Conservation (phyloP, 257 asterid genomes). For the Dorcoceras hygrometricum region DNA sequence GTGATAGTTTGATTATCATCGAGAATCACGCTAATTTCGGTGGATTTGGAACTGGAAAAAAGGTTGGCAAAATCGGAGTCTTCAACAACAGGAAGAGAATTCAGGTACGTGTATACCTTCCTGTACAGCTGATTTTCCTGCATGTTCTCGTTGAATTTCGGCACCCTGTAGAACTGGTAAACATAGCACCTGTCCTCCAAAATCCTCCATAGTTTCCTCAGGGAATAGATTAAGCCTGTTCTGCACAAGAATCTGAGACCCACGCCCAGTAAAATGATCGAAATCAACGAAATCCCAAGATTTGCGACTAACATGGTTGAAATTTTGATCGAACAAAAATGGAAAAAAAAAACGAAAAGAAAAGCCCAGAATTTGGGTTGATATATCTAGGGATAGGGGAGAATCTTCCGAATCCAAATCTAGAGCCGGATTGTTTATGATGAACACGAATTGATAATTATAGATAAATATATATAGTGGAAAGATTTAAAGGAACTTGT, state of each 20-base stretch:
- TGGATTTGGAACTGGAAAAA: slow-evolving; percentile 53
- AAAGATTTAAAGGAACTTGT: no score
- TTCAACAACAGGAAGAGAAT: slow-evolving; percentile 66
- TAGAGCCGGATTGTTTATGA: no score
- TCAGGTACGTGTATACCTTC: slow-evolving; percentile 62
- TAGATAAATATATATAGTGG: no score
- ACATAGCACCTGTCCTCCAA: slow-evolving; percentile 56
- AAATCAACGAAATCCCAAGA: slow-evolving; percentile 32
- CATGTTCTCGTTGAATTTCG: slow-evolving; percentile 80
- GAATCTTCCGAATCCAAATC: neutral
- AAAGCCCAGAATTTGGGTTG: neutral
- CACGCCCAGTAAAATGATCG: slow-evolving; percentile 28
- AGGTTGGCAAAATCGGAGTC: slow-evolving; percentile 86
- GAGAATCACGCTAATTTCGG: slow-evolving; percentile 63
- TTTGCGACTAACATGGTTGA: slow-evolving; percentile 43
- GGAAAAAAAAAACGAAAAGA: neutral
- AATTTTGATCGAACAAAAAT: neutral
- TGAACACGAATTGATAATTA: no score
- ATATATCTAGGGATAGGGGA: neutral
- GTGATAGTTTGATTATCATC: slow-evolving; percentile 53
- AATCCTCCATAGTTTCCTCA: slow-evolving; percentile 46
- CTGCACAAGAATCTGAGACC: slow-evolving; percentile 39
- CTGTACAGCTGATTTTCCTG: slow-evolving; percentile 80
- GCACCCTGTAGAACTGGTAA: slow-evolving; percentile 80
- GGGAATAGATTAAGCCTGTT: slow-evolving; percentile 41